These are phyloP conservation scores for Plasmodium vivax DNA, from an alignment of 169 alveolate genomes.

Conservation along the genomic window DNA sequence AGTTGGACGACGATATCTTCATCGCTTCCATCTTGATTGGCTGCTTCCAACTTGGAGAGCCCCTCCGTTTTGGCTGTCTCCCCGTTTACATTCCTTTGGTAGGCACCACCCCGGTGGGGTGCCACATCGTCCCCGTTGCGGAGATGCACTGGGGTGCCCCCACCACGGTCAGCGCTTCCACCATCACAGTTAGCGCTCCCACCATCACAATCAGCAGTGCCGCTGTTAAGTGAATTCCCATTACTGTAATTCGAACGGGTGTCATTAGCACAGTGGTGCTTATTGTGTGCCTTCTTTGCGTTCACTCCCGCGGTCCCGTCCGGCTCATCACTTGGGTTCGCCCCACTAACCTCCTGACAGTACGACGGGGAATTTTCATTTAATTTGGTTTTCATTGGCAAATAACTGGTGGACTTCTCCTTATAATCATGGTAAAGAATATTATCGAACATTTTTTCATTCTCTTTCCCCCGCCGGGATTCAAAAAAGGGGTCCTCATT, in stretches of 20 bases:
- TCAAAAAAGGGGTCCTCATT: constrained; percentile 5
- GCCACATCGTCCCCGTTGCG: not conserved
- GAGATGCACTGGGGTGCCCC: not conserved
- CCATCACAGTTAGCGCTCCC: too few species aligned
- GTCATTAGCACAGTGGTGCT: not conserved
- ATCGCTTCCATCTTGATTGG: not conserved
- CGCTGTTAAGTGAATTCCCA: not conserved
- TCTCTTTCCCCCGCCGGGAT: constrained; percentile 2
- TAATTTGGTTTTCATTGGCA: constrained; percentile 2
- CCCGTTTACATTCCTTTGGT: not conserved
- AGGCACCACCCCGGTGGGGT: not conserved
- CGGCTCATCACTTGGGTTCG: not conserved
- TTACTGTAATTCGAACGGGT: not conserved
- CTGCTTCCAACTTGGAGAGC: not conserved
- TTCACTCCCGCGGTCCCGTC: not conserved
- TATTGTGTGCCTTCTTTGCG: not conserved
- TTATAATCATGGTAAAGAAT: constrained; percentile 26
- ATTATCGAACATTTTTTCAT: constrained; percentile 1
- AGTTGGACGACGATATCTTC: not conserved
- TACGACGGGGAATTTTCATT: constrained; percentile 4
- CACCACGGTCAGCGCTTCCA: not conserved
- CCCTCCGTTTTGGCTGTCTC: not conserved
- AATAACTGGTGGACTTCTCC: not conserved
- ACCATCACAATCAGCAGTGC: not conserved
- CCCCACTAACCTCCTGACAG: not conserved